Conservation (phyloP, 345 rosid species). For the Aquilaria malaccensis region DNA sequence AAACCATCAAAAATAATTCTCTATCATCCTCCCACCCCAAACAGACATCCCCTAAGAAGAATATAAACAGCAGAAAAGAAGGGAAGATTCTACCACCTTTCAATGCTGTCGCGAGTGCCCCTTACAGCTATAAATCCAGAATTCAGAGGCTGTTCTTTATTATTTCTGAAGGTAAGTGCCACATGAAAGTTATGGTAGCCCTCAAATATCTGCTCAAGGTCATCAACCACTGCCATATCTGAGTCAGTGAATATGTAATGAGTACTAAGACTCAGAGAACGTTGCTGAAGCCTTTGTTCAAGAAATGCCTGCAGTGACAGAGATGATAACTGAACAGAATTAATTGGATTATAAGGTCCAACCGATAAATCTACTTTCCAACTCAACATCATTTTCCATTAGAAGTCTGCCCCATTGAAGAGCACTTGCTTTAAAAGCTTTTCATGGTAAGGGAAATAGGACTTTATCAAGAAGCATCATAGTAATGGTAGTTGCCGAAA, state of each 20-base stretch:
- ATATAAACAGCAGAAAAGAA: background rate
- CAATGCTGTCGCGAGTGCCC: constrained; percentile 73
- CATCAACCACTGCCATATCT: constrained; percentile 74
- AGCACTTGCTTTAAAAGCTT: too few relatives aligned
- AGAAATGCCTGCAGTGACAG: constrained; percentile 53
- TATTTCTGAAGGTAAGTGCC: constrained; percentile 91
- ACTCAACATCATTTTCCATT: too few relatives aligned
- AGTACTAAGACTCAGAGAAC: constrained; percentile 25
- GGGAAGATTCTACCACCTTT: constrained; percentile 30
- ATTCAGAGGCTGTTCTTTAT: constrained; percentile 89
- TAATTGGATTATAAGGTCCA: background rate
- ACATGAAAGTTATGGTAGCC: constrained; percentile 55
- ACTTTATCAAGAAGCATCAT: background rate
- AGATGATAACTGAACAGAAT: constrained; percentile 4
- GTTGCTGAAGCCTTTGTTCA: constrained; percentile 46
- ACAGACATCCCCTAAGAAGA: too few relatives aligned
- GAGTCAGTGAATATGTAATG: constrained; percentile 89
- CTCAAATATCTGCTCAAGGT: constrained; percentile 53
- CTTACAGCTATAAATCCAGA: constrained; percentile 92
- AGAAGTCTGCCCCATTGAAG: too few relatives aligned
- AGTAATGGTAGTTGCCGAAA: constrained; percentile 1
- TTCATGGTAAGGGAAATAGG: too few relatives aligned
- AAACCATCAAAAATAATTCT: too few relatives aligned
- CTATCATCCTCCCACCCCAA: too few relatives aligned
- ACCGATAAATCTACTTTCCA: too few relatives aligned